phyloP scores from a whole-genome alignment of 805 yeast species.

The Spathaspora gorwiae region DNA sequence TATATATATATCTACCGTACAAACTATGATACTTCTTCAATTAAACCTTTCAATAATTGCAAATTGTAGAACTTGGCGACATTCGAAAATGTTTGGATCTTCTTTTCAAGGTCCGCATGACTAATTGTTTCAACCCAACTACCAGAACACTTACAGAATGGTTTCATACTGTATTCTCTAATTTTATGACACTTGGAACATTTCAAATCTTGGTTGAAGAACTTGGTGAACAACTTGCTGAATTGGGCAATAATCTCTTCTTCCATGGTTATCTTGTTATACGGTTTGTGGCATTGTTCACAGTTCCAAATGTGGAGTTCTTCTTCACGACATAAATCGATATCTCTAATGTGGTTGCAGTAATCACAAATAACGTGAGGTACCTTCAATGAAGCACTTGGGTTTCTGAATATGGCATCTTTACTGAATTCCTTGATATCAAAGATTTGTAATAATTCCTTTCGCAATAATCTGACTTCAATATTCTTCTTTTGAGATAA shows the following conservation, averaged over 20 bases:
- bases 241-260: slow-evolving; percentile 71
- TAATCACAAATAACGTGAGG: slow-evolving; percentile 72
- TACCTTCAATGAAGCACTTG: slow-evolving; percentile 64
- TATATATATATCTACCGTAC: too few species aligned
- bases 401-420: slow-evolving; percentile 68
- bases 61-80: slow-evolving; percentile 61
- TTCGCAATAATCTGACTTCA: slow-evolving; percentile 71
- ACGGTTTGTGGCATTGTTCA: slow-evolving; percentile 57
- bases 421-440: slow-evolving; percentile 82
- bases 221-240: slow-evolving; percentile 51
- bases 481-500: slow-evolving; percentile 60
- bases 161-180: slow-evolving; percentile 63
- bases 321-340: slow-evolving; percentile 77
- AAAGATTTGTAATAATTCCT: slow-evolving; percentile 65
- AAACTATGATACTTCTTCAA: slow-evolving; percentile 18
- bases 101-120: slow-evolving; percentile 39
- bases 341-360: slow-evolving; percentile 69
- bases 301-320: slow-evolving; percentile 55
- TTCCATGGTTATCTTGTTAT: slow-evolving; percentile 68
- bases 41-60: slow-evolving; percentile 42
- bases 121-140: slow-evolving; percentile 61
- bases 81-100: slow-evolving; percentile 47
- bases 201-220: slow-evolving; percentile 71
- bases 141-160: slow-evolving; percentile 86
- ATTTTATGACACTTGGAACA: slow-evolving; percentile 74